Conservation (phyloP, 306 rosid species). For the Vigna trinervia region DNA sequence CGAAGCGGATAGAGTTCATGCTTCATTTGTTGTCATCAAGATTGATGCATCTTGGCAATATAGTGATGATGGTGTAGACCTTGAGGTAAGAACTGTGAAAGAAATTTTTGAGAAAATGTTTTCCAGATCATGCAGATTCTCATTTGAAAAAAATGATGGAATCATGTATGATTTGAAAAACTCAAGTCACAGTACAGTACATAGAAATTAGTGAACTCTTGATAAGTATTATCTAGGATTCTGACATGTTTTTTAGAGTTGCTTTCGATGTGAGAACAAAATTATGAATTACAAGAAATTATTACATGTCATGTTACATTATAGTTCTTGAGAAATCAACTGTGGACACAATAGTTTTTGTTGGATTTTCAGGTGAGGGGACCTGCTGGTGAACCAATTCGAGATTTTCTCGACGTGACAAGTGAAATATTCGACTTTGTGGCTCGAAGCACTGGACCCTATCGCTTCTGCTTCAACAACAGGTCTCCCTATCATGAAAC, state of each 20-base stretch:
- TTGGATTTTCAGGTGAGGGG: slow-evolving; percentile 60
- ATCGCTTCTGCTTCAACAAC: slow-evolving; percentile 83
- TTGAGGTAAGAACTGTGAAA: slow-evolving; percentile 51
- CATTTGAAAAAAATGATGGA: no score
- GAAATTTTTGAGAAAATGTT: not conserved
- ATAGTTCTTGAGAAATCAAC: not conserved
- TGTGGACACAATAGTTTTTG: not conserved
- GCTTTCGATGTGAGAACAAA: not conserved
- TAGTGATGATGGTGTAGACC: slow-evolving; percentile 60
- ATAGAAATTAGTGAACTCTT: no score
- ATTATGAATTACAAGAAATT: not conserved
- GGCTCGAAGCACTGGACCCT: slow-evolving; percentile 54
- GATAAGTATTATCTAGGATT: not conserved
- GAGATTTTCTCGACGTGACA: slow-evolving; percentile 61
- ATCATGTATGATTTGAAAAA: not conserved
- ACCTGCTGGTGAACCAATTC: slow-evolving; percentile 61
- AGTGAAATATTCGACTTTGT: slow-evolving; percentile 75
- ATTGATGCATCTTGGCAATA: slow-evolving; percentile 62
- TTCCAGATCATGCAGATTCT: slow-evolving; percentile 4
- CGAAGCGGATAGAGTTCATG: slow-evolving; percentile 67
- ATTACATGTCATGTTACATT: not conserved
- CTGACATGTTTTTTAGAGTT: not conserved
- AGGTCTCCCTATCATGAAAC: slow-evolving; percentile 87
- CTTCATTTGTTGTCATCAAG: slow-evolving; percentile 73
- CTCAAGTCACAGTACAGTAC: no score